These are phyloP conservation scores for Melocanna baccifera DNA, from an alignment of 176 grass and related monocot genomes.

Conservation along the genomic window DNA sequence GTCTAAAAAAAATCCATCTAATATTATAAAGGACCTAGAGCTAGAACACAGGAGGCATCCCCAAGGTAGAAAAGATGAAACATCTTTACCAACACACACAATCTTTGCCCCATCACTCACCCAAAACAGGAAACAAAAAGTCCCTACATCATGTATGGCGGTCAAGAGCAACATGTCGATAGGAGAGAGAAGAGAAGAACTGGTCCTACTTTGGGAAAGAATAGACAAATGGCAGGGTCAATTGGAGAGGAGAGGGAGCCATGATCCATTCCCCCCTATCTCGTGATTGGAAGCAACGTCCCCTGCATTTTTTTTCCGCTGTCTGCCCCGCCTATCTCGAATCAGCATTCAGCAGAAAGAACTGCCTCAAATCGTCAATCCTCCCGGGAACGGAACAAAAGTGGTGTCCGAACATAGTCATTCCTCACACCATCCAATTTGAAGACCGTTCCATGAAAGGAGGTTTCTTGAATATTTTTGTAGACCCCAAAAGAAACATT, in stretches of 20 bases:
- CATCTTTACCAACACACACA: background rate
- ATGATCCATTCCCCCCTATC: background rate
- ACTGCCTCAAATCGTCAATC: background rate
- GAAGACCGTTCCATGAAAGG: background rate
- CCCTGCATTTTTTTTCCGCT: background rate
- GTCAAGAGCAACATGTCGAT: slow-evolving; percentile 11
- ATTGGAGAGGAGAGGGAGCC: background rate
- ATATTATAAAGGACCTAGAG: background rate
- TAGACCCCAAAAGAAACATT: background rate
- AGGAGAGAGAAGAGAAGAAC: background rate
- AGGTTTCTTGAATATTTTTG: background rate
- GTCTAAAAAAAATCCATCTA: no score
- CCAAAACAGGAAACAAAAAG: background rate
- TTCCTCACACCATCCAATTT: background rate
- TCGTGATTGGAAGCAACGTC: background rate
- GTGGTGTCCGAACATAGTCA: background rate
- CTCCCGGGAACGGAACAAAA: background rate
- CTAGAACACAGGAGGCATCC: background rate
- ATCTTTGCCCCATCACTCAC: background rate
- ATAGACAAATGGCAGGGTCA: background rate
- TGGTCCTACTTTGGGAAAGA: background rate
- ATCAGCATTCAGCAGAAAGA: background rate
- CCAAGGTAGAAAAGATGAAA: background rate
- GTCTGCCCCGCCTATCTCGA: background rate
- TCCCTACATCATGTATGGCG: background rate